Evolutionary conservation across 2,329 filamentous ascomycete genomes (phyloP).

Genomic region (Cryoendolithus antarcticus): DNA sequence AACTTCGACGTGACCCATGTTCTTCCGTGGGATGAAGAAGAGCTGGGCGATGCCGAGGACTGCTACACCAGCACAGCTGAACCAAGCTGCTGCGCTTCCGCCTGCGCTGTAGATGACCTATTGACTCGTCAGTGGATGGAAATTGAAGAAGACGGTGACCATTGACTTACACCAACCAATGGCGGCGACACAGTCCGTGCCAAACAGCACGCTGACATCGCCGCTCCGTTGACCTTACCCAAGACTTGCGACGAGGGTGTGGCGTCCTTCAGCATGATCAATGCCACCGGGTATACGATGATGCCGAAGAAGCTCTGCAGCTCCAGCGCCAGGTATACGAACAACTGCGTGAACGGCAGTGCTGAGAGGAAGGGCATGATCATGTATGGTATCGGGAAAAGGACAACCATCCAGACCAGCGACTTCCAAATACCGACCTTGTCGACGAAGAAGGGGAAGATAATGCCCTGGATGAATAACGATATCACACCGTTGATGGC

Average conservation of each 20-base stretch:
- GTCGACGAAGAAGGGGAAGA: conserved; percentile 52
- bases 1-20: conserved; percentile 21
- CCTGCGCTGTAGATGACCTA: conserved; percentile 47
- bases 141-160: too few species aligned
- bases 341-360: conserved; percentile 43
- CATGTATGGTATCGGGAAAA: conserved; percentile 54
- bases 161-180: conserved; percentile 38
- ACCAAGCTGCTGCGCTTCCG: conserved; percentile 45
- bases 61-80: conserved; percentile 42
- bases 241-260: conserved; percentile 48
- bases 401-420: conserved; percentile 48
- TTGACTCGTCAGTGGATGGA: too few species aligned
- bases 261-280: conserved; percentile 59
- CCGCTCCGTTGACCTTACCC: conserved; percentile 57
- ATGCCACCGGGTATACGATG: conserved; percentile 50
- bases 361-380: conserved; percentile 53
- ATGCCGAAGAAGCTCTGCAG: conserved; percentile 56
- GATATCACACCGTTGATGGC: conserved; percentile 56
- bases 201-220: conserved; percentile 54
- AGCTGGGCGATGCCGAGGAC: conserved; percentile 41
- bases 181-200: conserved; percentile 55
- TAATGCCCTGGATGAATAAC: conserved; percentile 55
- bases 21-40: conserved; percentile 40
- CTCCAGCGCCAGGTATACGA: conserved; percentile 50
- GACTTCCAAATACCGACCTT: conserved; percentile 53